phyloP scores from a whole-genome alignment of 1,284 basidiomycete genomes.

The Ceraceosorus bombacis region DNA sequence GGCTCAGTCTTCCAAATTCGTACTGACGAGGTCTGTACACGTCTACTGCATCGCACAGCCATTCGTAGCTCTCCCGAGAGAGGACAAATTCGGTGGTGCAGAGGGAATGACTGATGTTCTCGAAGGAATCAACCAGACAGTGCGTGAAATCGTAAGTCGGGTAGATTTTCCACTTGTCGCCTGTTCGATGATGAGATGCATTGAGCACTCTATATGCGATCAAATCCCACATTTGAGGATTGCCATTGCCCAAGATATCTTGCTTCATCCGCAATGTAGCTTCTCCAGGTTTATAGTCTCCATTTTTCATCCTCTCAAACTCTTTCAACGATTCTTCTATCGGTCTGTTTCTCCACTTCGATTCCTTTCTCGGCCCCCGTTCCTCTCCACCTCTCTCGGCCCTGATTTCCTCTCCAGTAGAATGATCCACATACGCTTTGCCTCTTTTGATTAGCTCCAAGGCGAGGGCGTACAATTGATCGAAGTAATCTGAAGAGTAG shows the following conservation, averaged over 20 bases:
- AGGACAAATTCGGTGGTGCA: constrained; percentile 95
- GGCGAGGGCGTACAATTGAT: constrained; percentile 76
- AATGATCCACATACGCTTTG: constrained; percentile 92
- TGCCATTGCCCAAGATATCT: constrained; percentile 73
- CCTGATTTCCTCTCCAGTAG: constrained; percentile 88
- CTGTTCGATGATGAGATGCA: constrained; percentile 86
- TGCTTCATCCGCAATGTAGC: constrained; percentile 96
- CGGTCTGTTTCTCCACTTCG: constrained; percentile 74
- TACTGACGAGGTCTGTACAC: constrained; percentile 98
- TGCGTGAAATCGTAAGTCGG: constrained; percentile 99
- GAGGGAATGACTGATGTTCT: constrained; percentile 97
- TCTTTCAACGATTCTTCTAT: constrained; percentile 75
- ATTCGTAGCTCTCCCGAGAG: constrained; percentile 96
- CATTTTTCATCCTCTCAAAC: constrained; percentile 87
- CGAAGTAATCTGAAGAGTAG: constrained; percentile 97
- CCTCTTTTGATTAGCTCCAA: constrained; percentile 83
- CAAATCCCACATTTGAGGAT: constrained; percentile 99
- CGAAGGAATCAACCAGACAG: constrained; percentile 95
- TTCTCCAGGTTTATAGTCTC: constrained; percentile 79
- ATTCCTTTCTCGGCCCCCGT: constrained; percentile 75
- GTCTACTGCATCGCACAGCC: constrained; percentile 92
- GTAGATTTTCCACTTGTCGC: constrained; percentile 75
- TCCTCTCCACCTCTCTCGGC: constrained; percentile 74
- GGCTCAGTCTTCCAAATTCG: constrained; percentile 86
- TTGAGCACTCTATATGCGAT: constrained; percentile 91